Evolutionary conservation across 164 flowering plant species (phyloP).

Genomic region (Cinnamomum micranthum): DNA sequence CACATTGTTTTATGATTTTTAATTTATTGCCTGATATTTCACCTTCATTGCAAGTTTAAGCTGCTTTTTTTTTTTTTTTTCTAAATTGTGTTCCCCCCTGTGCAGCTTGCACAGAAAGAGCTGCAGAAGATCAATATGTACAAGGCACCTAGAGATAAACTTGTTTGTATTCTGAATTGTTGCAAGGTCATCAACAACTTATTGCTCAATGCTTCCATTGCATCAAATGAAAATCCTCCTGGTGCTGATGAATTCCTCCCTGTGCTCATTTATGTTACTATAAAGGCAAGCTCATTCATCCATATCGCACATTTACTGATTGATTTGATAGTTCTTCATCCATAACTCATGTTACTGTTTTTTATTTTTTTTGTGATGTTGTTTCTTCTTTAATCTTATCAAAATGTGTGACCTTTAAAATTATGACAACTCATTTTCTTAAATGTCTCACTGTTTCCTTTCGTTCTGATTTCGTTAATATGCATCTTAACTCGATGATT

Average conservation of each 20-base stretch:
- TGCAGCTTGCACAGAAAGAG: conserved; percentile 95
- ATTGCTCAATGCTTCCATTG: conserved; percentile 71
- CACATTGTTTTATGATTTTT: background rate
- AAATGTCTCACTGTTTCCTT: background rate
- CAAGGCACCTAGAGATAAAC: conserved; percentile 98
- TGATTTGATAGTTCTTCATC: background rate
- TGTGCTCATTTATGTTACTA: conserved; percentile 75
- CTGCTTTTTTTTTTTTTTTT: background rate
- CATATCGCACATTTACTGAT: no score
- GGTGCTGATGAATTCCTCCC: conserved; percentile 99
- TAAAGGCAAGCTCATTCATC: conserved; percentile 50
- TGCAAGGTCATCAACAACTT: conserved; percentile 86
- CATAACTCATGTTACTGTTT: background rate
- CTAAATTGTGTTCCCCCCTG: background rate
- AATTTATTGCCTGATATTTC: background rate
- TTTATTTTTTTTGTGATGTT: no score
- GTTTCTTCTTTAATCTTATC: no score
- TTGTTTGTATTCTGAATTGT: conserved; percentile 81
- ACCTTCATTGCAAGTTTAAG: background rate
- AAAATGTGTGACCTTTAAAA: no score
- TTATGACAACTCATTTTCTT: no score
- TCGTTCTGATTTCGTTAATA: background rate
- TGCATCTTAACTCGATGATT: background rate
- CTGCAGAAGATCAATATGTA: conserved; percentile 89
- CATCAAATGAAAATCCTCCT: conserved; percentile 78